Base-by-base conservation (phyloP, 1,284 basidiomycete genomes). In the Cutaneotrichosporon cyanovorans region DNA sequence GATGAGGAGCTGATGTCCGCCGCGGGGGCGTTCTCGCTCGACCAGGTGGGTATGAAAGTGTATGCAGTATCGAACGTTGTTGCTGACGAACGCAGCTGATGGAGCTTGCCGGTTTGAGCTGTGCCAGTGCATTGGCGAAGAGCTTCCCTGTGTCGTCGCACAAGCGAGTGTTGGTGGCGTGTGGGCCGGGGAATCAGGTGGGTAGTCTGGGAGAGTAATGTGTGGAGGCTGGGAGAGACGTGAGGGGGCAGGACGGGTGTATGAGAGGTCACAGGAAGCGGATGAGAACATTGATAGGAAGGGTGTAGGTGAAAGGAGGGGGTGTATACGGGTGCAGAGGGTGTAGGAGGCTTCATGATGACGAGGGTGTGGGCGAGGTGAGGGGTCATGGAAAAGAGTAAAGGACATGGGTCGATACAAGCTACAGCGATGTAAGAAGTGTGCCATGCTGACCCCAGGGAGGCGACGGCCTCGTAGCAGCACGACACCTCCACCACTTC, bases 61-160 rank as follows among this genome's bases (percentile, higher is more conserved):
- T n/a, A n/a, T n/a, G n/a, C n/a, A n/a, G n/a, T n/a, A n/a, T n/a
- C n/a, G 30, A 15, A 21, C 5, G 19, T 19, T 7, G 6, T 21
- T 6, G 36, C 12, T 12, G 36, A 8, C 36, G 20, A 8, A 14
- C 28, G 21, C 41, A 95, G 87, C 75, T 99, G 22, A 98, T 98
- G 92, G 93, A 99, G 65, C 79, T 99, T 3, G 95, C 95, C n/a
- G 95, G 95, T 0, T 75, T 97, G 14, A 84, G 93, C 0, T 96
- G 93, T 62, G 95, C 95, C 0, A 88, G 93, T 69, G 80, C 87
- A 0, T 74, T 97, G 1, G 83, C 83, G 14, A 83, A 77, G 16
- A 81, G 83, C 2, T 97, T 87, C 65, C 77, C 77, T 20, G 79
- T 76, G 23, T 75, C 80, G 2, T 79, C 75, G 42, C 80, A 86